Percentiles rank a stretch among this genome's conserved stretches.
Evolutionary conservation across 106 monocot species (phyloP).

Genomic region (Vanilla planifolia): DNA sequence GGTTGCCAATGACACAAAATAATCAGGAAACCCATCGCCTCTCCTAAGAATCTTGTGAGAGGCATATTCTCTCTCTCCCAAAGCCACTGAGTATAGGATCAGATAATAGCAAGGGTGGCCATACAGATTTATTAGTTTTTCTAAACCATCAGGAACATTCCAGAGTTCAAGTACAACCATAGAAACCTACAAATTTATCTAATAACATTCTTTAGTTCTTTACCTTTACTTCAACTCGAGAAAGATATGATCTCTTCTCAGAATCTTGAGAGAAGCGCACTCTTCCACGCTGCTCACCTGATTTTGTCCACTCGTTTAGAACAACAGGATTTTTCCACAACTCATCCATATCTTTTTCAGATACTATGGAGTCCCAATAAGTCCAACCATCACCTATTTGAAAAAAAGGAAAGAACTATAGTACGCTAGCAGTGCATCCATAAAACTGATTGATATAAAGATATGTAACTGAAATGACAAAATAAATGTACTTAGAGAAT

Average conservation of each 20-base stretch:
- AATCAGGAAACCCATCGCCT: conserved; percentile 69
- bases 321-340: conserved; percentile 72
- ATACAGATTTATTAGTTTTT: conserved; percentile 72
- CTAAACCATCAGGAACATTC: conserved; percentile 51
- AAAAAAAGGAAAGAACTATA: background rate
- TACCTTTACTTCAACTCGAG: conserved; percentile 91
- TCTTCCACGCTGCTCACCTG: conserved; percentile 68
- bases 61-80: conserved; percentile 66
- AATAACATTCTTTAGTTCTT: conserved; percentile 6
- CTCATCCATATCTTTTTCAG: conserved; percentile 82
- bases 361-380: conserved; percentile 84
- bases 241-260: conserved; percentile 82
- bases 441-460: background rate
- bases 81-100: too few relatives aligned
- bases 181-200: background rate
- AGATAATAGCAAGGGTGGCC: too few relatives aligned
- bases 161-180: conserved; percentile 30
- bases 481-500: background rate
- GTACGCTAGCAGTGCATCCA: background rate
- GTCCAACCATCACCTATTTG: conserved; percentile 44
- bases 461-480: background rate
- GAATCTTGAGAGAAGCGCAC: conserved; percentile 83
- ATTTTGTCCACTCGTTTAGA: conserved; percentile 81
- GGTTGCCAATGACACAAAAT: background rate
- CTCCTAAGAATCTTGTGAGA: conserved; percentile 61